Evolutionary conservation across 176 grass and related monocot species (phyloP).

Genomic region (maize (Zea mays)): Zm-B73-REFERENCE-NAM-5.0 NC_050100.1:16847501-16848000

Average conservation of each 20-base stretch:
- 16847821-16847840: neutral
- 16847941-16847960: neutral
- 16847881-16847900: constrained; percentile 23
- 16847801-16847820: neutral
- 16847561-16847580: too few species aligned
- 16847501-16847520: too few species aligned
- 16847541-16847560: too few species aligned
- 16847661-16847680: neutral
- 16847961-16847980: neutral
- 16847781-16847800: neutral
- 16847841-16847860: neutral
- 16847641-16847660: neutral
- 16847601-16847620: too few species aligned
- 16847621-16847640: too few species aligned
- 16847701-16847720: constrained; percentile 51
- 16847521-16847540: too few species aligned
- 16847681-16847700: neutral
- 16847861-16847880: neutral
- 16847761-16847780: neutral
- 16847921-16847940: neutral
- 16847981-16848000: neutral
- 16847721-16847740: neutral
- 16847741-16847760: neutral
- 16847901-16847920: neutral
- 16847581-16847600: too few species aligned